A percentile compares a stretch with the other conserved stretches of the same genome.
Conservation (phyloP, 345 rosid genomes). For the Turnera subulata region DNA sequence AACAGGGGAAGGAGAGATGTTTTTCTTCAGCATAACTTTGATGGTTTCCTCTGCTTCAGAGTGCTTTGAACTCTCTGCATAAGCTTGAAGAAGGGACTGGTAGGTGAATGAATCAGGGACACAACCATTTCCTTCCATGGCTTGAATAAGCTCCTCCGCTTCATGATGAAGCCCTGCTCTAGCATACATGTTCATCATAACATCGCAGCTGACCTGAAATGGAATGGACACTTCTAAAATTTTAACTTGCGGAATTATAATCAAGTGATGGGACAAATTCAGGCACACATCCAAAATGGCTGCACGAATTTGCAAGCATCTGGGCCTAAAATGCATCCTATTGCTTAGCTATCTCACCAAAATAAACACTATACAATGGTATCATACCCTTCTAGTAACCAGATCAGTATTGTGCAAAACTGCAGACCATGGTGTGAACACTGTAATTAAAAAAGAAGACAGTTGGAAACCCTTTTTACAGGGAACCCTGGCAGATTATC, state of each 20-base stretch:
- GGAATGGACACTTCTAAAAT: background rate
- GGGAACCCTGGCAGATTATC: background rate
- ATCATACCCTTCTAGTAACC: no score
- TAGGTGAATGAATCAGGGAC: conserved; percentile 47
- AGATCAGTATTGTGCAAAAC: no score
- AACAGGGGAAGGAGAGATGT: conserved; percentile 40
- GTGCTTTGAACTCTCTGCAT: conserved; percentile 43
- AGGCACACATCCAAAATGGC: no score
- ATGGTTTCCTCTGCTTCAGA: conserved; percentile 58
- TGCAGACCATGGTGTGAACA: no score
- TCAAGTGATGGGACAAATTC: no score
- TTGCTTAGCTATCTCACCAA: background rate
- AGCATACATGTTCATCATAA: conserved; percentile 52
- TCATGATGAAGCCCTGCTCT: conserved; percentile 37
- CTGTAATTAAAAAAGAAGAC: background rate
- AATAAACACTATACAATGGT: background rate
- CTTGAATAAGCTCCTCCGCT: conserved; percentile 47
- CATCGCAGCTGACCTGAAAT: conserved; percentile 72
- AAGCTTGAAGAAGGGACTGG: conserved; percentile 55
- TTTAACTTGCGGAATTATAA: no score
- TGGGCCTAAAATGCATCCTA: background rate
- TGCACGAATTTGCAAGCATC: no score
- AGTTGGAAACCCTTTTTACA: background rate
- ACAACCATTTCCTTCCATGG: conserved; percentile 54
- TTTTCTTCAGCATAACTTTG: conserved; percentile 45